Evolutionary conservation across 2,329 filamentous ascomycete genomes (phyloP).

Genomic region (Decorospora gaudefroyi): DNA sequence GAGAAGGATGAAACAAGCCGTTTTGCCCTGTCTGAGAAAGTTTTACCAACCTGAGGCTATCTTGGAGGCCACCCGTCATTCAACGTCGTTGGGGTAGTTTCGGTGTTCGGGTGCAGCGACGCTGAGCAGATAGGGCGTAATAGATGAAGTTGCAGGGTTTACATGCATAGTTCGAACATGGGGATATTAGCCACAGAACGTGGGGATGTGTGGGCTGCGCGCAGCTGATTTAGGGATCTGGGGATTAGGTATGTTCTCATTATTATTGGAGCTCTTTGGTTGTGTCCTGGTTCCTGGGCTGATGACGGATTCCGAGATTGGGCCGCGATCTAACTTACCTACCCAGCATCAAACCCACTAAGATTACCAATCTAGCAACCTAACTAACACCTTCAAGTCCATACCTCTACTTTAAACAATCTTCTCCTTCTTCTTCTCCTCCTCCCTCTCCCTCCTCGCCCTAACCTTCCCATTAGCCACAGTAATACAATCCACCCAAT

Average conservation of each 20-base stretch:
- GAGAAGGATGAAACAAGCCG: neutral
- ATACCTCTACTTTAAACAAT: too few species aligned
- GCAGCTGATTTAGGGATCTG: neutral
- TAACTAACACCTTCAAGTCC: too few species aligned
- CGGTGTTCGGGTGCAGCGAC: neutral
- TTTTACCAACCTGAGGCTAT: conserved; percentile 2
- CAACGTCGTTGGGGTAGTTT: neutral
- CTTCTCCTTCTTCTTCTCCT: too few species aligned
- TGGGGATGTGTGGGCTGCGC: neutral
- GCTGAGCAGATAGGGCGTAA: neutral
- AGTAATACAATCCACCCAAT: neutral
- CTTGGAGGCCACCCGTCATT: neutral
- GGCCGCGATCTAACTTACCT: too few species aligned
- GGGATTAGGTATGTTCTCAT: neutral
- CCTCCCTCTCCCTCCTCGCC: neutral
- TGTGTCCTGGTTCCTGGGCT: neutral
- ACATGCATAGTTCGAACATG: too few species aligned
- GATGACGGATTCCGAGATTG: too few species aligned
- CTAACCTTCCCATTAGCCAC: neutral
- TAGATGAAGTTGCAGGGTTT: conserved; percentile 3
- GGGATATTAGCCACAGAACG: conserved; percentile 3
- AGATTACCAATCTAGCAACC: too few species aligned
- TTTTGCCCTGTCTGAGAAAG: conserved; percentile 6
- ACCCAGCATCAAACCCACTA: too few species aligned
- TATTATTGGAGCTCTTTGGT: neutral